Evolutionary conservation across 2,329 filamentous ascomycete genomes (phyloP).

Genomic region (Lachnellula subtilissima): DNA sequence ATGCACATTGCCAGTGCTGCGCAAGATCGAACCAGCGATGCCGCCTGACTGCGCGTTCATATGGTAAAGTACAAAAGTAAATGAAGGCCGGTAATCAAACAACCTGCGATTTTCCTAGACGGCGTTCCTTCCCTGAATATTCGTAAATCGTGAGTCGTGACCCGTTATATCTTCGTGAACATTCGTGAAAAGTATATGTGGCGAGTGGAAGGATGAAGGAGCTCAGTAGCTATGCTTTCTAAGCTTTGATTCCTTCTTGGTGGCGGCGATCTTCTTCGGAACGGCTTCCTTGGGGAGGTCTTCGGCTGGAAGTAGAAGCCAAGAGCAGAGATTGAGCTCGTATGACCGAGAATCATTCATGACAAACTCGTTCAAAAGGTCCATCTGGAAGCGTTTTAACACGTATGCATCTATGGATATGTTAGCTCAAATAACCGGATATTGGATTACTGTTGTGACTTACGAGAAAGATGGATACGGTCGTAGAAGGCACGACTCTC

Average conservation of each 20-base stretch:
- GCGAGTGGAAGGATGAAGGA: too few species aligned
- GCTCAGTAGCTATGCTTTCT: too few species aligned
- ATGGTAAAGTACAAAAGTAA: too few species aligned
- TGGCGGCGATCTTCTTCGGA: not conserved
- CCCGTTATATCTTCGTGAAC: too few species aligned
- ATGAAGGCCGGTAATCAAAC: too few species aligned
- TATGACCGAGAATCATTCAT: not conserved
- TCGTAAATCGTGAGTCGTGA: too few species aligned
- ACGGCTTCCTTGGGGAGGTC: not conserved
- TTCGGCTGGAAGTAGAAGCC: not conserved
- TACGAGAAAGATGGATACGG: conserved; percentile 53
- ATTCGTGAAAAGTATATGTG: too few species aligned
- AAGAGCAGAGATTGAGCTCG: not conserved
- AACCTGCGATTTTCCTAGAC: too few species aligned
- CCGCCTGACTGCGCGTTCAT: too few species aligned
- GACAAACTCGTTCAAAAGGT: not conserved
- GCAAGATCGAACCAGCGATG: too few species aligned
- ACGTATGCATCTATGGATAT: conserved; percentile 25
- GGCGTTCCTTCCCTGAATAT: too few species aligned
- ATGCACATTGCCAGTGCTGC: too few species aligned
- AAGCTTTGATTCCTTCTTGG: not conserved
- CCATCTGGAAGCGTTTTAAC: conserved; percentile 11
- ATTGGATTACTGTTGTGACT: conserved; percentile 30
- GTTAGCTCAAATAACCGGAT: conserved; percentile 7
- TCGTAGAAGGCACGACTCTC: conserved; percentile 50